These are phyloP conservation scores for Chlorella sp. DNA, from an alignment of 139 green algal species.

Conservation along the genomic window DNA sequence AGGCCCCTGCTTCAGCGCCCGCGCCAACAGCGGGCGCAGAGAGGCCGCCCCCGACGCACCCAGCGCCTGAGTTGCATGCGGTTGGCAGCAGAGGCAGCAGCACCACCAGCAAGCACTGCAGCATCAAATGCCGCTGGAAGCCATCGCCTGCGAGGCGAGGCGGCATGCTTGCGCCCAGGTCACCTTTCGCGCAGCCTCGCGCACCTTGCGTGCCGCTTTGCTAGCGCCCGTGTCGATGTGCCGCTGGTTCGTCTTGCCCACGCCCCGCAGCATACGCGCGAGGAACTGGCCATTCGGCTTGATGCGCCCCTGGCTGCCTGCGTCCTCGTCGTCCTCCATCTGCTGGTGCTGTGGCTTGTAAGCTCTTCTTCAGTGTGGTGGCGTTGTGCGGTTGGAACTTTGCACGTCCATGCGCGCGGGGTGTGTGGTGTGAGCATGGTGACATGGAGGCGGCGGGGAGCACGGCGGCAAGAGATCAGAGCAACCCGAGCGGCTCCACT, in stretches of 20 bases:
- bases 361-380: too few relatives aligned
- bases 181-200: background rate
- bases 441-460: too few relatives aligned
- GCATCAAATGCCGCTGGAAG: too few relatives aligned
- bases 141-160: too few relatives aligned
- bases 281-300: background rate
- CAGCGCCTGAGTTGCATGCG: conserved; percentile 21
- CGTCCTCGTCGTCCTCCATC: background rate
- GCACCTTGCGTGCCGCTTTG: conserved; percentile 16
- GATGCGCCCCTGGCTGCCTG: background rate
- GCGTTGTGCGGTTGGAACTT: too few relatives aligned
- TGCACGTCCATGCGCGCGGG: too few relatives aligned
- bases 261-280: background rate
- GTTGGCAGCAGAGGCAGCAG: too few relatives aligned
- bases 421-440: too few relatives aligned
- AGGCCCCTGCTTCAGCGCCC: conserved; percentile 9
- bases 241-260: conserved; percentile 11
- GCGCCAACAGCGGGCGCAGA: conserved; percentile 17
- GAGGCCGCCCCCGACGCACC: conserved; percentile 18
- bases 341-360: too few relatives aligned
- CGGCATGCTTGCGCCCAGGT: background rate
- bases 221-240: conserved; percentile 15
- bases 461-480: too few relatives aligned
- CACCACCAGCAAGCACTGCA: too few relatives aligned
- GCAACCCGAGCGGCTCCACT: background rate